Evolutionary conservation across 2,329 filamentous ascomycete genomes (phyloP).

Genomic region (Diplocarpon mali): DNA sequence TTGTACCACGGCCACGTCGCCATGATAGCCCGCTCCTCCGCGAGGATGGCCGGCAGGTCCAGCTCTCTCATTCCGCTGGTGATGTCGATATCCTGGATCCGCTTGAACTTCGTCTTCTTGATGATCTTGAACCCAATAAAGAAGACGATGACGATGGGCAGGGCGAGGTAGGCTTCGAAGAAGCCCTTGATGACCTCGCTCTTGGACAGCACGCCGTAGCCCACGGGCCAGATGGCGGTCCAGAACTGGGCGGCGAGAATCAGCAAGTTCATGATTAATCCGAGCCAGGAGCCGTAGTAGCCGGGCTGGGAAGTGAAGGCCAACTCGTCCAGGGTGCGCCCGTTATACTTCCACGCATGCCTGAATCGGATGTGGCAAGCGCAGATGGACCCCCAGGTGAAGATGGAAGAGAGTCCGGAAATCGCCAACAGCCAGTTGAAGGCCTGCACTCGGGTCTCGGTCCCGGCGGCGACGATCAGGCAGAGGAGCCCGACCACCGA

Average conservation of each 20-base stretch:
- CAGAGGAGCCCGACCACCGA: too few relatives aligned
- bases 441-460: background rate
- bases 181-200: conserved; percentile 1
- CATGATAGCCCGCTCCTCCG: background rate
- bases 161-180: conserved; percentile 4
- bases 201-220: background rate
- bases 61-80: background rate
- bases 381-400: conserved; percentile 62
- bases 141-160: conserved; percentile 6
- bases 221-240: conserved; percentile 4
- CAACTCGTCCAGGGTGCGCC: conserved; percentile 37
- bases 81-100: conserved; percentile 4
- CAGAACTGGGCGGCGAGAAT: conserved; percentile 36
- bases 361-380: conserved; percentile 55
- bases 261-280: conserved; percentile 51
- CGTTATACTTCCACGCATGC: conserved; percentile 46
- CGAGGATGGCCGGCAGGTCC: too few relatives aligned
- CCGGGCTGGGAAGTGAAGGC: conserved; percentile 37
- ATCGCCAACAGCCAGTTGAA: conserved; percentile 57
- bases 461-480: too few relatives aligned
- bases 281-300: conserved; percentile 55
- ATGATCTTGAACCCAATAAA: conserved; percentile 1
- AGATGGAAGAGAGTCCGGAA: conserved; percentile 59
- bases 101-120: conserved; percentile 8
- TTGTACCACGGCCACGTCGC: conserved; percentile 1